Conservation (phyloP, 441 rosid species). For the Eruca vesicaria region DNA sequence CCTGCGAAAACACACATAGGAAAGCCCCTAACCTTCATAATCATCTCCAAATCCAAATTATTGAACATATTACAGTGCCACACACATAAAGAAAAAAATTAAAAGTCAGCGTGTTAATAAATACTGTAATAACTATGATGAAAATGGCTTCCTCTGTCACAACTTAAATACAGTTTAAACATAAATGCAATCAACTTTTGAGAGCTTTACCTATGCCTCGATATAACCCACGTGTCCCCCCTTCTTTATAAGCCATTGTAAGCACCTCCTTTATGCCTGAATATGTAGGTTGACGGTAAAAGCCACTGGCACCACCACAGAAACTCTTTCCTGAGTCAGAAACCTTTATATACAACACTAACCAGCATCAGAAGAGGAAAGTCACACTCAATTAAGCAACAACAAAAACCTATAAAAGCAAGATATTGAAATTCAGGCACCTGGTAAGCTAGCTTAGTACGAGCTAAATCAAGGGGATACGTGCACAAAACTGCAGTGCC, state of each 20-base stretch:
- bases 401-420: neutral
- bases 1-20: constrained; percentile 52
- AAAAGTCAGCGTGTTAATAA: no score
- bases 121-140: no score
- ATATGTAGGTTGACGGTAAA: constrained; percentile 59
- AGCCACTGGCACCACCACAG: constrained; percentile 38
- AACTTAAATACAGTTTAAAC: no score
- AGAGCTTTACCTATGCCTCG: constrained; percentile 69
- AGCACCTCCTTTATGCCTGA: constrained; percentile 76
- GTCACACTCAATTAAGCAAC: neutral
- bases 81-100: neutral
- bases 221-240: constrained; percentile 77
- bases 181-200: neutral
- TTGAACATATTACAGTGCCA: neutral
- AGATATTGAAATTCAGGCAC: constrained; percentile 35
- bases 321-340: constrained; percentile 42
- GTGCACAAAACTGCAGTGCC: constrained; percentile 97
- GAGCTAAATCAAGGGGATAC: constrained; percentile 94
- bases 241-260: constrained; percentile 73
- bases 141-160: no score
- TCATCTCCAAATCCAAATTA: neutral
- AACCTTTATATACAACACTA: constrained; percentile 45
- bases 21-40: neutral
- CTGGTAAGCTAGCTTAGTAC: constrained; percentile 97
- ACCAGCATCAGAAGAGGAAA: neutral